Evolutionary conservation across 108 stramenopile genomes (phyloP).

Genomic region (Poteriospumella lacustris): DNA sequence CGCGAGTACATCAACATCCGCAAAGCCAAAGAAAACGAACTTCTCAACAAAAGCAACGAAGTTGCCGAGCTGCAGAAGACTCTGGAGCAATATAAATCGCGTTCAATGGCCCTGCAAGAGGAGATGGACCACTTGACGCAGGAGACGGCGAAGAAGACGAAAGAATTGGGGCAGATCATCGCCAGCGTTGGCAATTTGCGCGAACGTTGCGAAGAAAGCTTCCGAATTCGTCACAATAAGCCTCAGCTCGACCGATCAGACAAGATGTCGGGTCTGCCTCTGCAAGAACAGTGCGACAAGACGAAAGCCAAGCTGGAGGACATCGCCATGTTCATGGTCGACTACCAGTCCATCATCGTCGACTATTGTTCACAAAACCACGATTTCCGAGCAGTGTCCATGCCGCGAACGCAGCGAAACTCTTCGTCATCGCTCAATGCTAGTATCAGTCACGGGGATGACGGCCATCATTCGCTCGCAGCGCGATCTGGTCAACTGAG

Average conservation of each 20-base stretch:
- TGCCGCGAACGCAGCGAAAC: no score
- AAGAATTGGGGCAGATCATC: slow-evolving; percentile 46
- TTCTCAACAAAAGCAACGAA: slow-evolving; percentile 54
- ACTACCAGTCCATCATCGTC: slow-evolving; percentile 32
- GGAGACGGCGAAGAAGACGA: slow-evolving; percentile 42
- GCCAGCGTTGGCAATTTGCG: slow-evolving; percentile 13
- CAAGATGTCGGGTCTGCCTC: neutral
- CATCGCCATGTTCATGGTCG: slow-evolving; percentile 53
- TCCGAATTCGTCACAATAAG: slow-evolving; percentile 1
- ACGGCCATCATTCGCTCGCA: no score
- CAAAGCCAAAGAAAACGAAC: slow-evolving; percentile 53
- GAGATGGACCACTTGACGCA: slow-evolving; percentile 48
- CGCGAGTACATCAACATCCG: slow-evolving; percentile 38
- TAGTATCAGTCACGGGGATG: no score
- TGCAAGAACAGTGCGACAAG: slow-evolving; percentile 35
- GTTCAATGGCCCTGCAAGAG: slow-evolving; percentile 34
- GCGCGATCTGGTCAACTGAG: no score
- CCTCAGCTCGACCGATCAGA: neutral
- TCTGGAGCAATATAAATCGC: slow-evolving; percentile 37
- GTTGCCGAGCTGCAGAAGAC: slow-evolving; percentile 48
- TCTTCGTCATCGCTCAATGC: no score
- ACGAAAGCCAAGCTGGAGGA: slow-evolving; percentile 52
- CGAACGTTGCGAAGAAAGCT: slow-evolving; percentile 17
- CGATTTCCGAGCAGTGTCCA: neutral
- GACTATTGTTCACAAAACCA: neutral